Percentiles rank a stretch among this genome's conserved stretches.
phyloP scores from a whole-genome alignment of 1,284 basidiomycete species.

The Meripilus lineatus region DNA sequence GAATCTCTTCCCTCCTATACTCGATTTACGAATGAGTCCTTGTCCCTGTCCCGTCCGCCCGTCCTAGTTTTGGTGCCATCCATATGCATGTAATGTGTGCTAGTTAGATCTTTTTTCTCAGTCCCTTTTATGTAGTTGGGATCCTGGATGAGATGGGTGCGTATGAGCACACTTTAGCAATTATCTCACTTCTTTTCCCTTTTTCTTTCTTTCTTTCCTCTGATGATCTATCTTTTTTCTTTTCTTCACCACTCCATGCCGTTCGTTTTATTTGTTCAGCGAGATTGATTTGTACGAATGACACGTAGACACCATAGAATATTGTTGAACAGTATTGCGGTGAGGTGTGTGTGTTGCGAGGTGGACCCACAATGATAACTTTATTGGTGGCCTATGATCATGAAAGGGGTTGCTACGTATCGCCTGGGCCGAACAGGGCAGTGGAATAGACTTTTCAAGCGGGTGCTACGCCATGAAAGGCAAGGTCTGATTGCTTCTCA shows the following conservation, averaged over 20 bases:
- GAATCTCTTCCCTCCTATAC: no score
- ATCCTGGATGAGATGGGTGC: no score
- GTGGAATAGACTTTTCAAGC: not conserved
- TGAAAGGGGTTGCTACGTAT: no score
- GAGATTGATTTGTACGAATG: not conserved
- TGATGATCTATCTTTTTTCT: slow-evolving; percentile 7
- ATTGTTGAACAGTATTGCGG: slow-evolving; percentile 2
- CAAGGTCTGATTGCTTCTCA: not conserved
- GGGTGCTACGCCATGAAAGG: not conserved
- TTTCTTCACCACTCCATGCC: not conserved
- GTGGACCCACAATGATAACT: no score
- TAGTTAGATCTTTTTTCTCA: slow-evolving; percentile 8
- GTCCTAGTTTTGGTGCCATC: slow-evolving; percentile 5
- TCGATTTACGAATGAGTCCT: no score
- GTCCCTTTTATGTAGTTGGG: no score
- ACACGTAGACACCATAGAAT: slow-evolving; percentile 1
- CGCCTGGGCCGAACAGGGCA: not conserved
- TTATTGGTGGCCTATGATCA: no score
- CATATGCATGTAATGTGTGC: slow-evolving; percentile 7
- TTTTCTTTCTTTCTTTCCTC: no score
- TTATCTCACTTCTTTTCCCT: slow-evolving; percentile 4
- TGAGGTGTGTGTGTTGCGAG: no score
- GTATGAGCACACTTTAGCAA: no score
- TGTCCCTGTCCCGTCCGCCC: not conserved
- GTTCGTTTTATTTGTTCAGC: not conserved